Evolutionary conservation across 176 grass and related monocot species (phyloP).

Genomic region (Triticum dicoccoides): DNA sequence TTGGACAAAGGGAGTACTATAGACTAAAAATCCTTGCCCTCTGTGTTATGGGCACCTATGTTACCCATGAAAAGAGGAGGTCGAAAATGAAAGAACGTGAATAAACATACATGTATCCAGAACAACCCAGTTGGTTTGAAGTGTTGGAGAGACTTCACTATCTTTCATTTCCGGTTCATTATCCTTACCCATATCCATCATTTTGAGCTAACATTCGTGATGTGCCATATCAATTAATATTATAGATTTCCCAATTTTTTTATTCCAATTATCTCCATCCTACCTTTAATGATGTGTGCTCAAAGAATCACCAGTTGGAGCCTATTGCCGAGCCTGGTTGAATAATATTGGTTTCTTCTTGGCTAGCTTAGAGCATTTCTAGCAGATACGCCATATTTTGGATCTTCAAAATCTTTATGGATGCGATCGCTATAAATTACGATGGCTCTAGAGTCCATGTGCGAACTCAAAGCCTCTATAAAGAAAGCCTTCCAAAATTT

Average conservation of each 20-base stretch:
- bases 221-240: background rate
- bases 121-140: background rate
- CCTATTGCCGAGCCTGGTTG: background rate
- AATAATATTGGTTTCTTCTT: no score
- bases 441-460: no score
- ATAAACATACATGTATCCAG: background rate
- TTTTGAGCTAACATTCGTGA: background rate
- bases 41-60: background rate
- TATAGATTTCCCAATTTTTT: background rate
- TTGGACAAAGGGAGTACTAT: no score
- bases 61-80: background rate
- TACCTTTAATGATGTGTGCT: conserved; percentile 1
- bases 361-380: no score
- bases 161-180: background rate
- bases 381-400: no score
- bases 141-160: background rate
- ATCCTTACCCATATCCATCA: background rate
- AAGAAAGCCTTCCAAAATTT: no score
- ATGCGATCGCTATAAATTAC: no score
- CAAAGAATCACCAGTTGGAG: background rate
- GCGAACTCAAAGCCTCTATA: no score
- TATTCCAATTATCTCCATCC: background rate
- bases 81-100: no score
- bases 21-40: background rate
- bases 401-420: no score